These are phyloP conservation scores for Teunomyces atbi DNA, from an alignment of 805 yeast genomes.

Conservation along the genomic window DNA sequence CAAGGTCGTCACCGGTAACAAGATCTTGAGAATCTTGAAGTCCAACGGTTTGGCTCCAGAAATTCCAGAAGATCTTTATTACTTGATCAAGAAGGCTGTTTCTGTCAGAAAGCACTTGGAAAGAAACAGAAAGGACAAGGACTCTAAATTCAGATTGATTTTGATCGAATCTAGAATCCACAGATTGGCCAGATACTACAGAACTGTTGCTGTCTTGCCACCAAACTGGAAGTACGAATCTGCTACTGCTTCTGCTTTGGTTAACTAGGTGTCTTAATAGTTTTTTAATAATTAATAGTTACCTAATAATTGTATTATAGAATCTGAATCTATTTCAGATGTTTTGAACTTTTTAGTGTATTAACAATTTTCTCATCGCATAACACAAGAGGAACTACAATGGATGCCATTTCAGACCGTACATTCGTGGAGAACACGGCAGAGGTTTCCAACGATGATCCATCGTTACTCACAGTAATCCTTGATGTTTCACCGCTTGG, in stretches of 20 bases:
- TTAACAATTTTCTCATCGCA: background rate
- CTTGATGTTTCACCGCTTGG: constrained; percentile 74
- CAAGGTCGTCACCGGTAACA: constrained; percentile 97
- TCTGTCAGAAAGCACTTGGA: constrained; percentile 99
- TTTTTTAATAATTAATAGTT: constrained; percentile 6
- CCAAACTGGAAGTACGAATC: constrained; percentile 99
- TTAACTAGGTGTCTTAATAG: constrained; percentile 63
- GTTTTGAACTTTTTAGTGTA: background rate
- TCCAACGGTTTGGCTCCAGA: constrained; percentile 99
- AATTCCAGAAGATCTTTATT: constrained; percentile 99
- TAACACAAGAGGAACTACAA: constrained; percentile 15
- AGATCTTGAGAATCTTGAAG: constrained; percentile 98
- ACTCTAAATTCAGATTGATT: constrained; percentile 99
- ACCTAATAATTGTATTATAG: constrained; percentile 5
- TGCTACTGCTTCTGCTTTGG: constrained; percentile 99
- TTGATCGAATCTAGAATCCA: constrained; percentile 99
- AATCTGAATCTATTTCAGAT: background rate
- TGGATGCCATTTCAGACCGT: constrained; percentile 70
- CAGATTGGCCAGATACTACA: constrained; percentile 99
- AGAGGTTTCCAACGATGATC: constrained; percentile 42
- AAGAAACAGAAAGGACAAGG: constrained; percentile 99
- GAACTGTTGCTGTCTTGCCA: constrained; percentile 98
- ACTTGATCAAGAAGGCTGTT: constrained; percentile 98
- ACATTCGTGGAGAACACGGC: constrained; percentile 39
- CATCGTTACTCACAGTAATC: constrained; percentile 75